Evolutionary conservation across 1,284 basidiomycete species (phyloP).

Genomic region (Cystobasidium sp.): DNA sequence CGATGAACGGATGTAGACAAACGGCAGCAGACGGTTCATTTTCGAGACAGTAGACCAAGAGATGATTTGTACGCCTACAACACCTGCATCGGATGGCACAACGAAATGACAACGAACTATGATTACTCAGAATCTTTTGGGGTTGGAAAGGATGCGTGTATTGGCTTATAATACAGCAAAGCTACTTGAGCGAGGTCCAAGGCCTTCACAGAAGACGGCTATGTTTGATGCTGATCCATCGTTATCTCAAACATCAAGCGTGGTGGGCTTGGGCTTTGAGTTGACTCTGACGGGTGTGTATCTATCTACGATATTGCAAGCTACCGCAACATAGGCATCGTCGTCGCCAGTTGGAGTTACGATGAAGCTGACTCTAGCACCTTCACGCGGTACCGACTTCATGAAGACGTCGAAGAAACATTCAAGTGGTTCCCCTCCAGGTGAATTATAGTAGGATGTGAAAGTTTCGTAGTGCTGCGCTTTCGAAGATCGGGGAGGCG

Average conservation of each 20-base stretch:
- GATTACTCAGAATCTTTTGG: not conserved
- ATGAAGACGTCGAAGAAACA: conserved; percentile 43
- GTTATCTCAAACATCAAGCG: not conserved
- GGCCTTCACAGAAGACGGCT: not conserved
- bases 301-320: conserved; percentile 33
- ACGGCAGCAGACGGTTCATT: not conserved
- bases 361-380: conserved; percentile 34
- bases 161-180: not conserved
- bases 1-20: not conserved
- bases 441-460: conserved; percentile 28
- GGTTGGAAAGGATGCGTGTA: not conserved
- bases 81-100: not conserved
- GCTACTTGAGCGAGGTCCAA: not conserved
- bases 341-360: conserved; percentile 35
- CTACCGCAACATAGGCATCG: conserved; percentile 36
- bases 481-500: conserved; percentile 14
- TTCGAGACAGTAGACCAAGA: too few species aligned
- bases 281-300: conserved; percentile 5
- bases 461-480: conserved; percentile 30
- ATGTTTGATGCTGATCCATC: not conserved
- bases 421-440: conserved; percentile 14
- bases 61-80: too few species aligned
- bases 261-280: not conserved
- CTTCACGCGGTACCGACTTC: conserved; percentile 21
- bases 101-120: not conserved